Evolutionary conservation across 345 rosid species (phyloP).

Genomic region (Luvunga scandens): DNA sequence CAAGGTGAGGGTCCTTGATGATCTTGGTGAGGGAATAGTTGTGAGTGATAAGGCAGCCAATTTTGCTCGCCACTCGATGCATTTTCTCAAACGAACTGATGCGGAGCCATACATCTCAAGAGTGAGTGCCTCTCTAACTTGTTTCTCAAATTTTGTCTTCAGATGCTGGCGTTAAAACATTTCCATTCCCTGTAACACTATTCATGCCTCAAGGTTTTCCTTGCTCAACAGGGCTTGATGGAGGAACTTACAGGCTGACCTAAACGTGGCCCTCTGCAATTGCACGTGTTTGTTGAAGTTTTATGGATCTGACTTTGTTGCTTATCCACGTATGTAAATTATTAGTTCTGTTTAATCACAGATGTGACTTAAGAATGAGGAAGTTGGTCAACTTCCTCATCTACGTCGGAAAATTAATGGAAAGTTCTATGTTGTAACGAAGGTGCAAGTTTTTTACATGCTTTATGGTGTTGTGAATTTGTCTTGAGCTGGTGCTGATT

Average conservation of each 20-base stretch:
- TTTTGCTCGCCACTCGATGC: constrained; percentile 83
- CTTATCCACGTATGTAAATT: neutral
- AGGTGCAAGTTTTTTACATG: neutral
- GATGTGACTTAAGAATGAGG: neutral
- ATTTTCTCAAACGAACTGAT: constrained; percentile 89
- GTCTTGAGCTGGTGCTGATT: neutral
- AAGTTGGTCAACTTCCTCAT: neutral
- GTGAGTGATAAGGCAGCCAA: constrained; percentile 70
- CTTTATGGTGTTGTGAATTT: neutral
- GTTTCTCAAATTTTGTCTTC: neutral
- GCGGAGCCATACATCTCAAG: constrained; percentile 83
- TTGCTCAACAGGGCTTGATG: constrained; percentile 76
- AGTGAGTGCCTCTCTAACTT: constrained; percentile 40
- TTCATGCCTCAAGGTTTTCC: neutral
- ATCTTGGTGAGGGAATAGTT: constrained; percentile 73
- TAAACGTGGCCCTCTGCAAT: neutral
- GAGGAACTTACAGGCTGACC: constrained; percentile 70
- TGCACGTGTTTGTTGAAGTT: neutral
- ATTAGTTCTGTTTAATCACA: neutral
- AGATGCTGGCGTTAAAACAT: neutral
- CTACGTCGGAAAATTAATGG: too few species aligned
- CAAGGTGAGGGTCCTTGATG: constrained; percentile 79
- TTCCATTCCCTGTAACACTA: neutral
- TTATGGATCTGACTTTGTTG: neutral
- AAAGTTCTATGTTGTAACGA: neutral